Evolutionary conservation across 140 eudicot species (phyloP), one percentile per base, ranked within the genome.

Genomic region (Senecio squalidus): DNA sequence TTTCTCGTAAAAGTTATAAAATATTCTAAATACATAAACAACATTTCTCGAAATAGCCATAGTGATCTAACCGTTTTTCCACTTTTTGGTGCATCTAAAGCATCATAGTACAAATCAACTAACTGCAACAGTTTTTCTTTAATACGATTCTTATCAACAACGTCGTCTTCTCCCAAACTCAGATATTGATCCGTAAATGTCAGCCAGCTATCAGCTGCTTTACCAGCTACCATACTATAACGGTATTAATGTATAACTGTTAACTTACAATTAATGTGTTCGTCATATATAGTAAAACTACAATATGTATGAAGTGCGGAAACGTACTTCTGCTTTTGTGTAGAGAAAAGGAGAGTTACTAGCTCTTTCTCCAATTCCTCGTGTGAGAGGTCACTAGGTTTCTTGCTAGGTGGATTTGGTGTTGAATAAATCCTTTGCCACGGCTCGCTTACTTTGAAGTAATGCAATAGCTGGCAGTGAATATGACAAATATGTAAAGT

Each of bases 51-150:
- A 9, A 46, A 0, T 11, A 27, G 3, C 6, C 2, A 9, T 17
- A 36, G 23, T 1, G n/a, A 65, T 66, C 43, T 45, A 13, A 85
- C 97, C 82, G 58, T 71, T 64, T 78, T 80, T 44, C 97, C 97
- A 36, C 82, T 83, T 74, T 90, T 90, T 15, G 95, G 84, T 47
- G 97, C 94, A 74, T 86, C 97, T 46, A 90, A 10, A 22, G 97
- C 97, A 55, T 86, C 95, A 44, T 90, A 90, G 70, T 90, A 90
- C 17, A 83, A 62, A 68, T 90, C 90, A 18, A 76, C 57, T 50
- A 90, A 74, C 43, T 71, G 31, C 40, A 67, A 63, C 55, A 90
- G 55, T 43, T 74, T 86, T 48, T 55, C 49, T 49, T 46, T 74
- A 49, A 83, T 27, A 0, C 1, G 7, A 14, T 48, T 60, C 52